Evolutionary conservation across 2,329 filamentous ascomycete species (phyloP).

Genomic region (Parasarocladium wereldwijsianum): DNA sequence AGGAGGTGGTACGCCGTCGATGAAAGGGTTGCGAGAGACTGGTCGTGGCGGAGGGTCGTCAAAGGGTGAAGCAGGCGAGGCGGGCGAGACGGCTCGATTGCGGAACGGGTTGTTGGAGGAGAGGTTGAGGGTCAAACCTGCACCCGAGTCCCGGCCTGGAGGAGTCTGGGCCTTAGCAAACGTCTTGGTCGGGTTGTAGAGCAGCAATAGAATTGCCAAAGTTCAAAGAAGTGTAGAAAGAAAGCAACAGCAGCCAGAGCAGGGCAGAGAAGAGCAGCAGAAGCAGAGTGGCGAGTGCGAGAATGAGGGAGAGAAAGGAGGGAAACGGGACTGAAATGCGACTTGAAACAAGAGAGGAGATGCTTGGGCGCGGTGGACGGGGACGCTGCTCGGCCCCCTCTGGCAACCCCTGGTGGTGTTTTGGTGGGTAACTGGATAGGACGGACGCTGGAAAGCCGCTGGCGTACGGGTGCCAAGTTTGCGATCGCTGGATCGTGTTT

Average conservation of each 20-base stretch:
- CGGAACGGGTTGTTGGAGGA: slow-evolving; percentile 74
- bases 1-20: slow-evolving; percentile 39
- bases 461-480: no score
- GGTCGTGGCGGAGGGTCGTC: slow-evolving; percentile 45
- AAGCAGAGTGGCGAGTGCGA: slow-evolving; percentile 9
- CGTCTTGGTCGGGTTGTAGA: no score
- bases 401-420: no score
- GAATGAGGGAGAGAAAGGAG: not conserved
- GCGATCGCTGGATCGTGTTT: no score
- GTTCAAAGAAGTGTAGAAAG: no score
- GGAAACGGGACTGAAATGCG: not conserved
- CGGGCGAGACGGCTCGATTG: slow-evolving; percentile 53
- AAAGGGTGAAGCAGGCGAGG: slow-evolving; percentile 39
- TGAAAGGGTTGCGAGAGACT: slow-evolving; percentile 61
- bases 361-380: not conserved
- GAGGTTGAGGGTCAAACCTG: slow-evolving; percentile 47
- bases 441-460: no score
- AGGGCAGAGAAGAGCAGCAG: slow-evolving; percentile 5
- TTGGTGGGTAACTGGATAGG: no score
- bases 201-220: no score
- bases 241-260: no score
- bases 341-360: not conserved
- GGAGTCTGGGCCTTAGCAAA: slow-evolving; percentile 2
- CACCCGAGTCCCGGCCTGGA: slow-evolving; percentile 6
- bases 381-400: no score